Evolutionary conservation across 352 stramenopile species (phyloP), one percentile per base, ranked within the genome.

Genomic region (Pythium rhizo-oryzae): DNA sequence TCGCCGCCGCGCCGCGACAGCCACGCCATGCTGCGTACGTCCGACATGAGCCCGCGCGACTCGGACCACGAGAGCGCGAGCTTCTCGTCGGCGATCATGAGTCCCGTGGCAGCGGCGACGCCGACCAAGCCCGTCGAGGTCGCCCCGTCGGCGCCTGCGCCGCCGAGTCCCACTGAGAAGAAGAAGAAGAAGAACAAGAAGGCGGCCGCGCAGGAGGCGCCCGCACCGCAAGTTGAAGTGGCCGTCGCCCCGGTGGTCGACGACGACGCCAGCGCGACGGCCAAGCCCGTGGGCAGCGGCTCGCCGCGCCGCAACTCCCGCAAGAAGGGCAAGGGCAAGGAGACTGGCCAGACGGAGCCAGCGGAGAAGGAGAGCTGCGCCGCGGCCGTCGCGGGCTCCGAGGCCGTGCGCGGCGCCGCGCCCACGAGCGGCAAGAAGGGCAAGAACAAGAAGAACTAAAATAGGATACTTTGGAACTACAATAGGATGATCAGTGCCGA

Each of bases 21-120:
- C 18, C 8, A 16, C 8, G 41, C 41, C 15, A 47, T 47, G 41
- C 59, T 52, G 35, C 66, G 66, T 8, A 72, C 66, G 46, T 72
- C 66, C 8, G 66, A 72, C 47, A 72, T 69, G 60, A 73, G 67
- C 41, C 59, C 60, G 1, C 60, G 67, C 2, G 67, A 73, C 61
- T 73, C 67, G n/a, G 67, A 73, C 51, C 58, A 62, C 53, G 69
- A 39, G 23, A 69, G 60, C 16, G 59, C 67, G 13, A 73, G 67
- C 60, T 69, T 60, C 46, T 73, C 67, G 30, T 69, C 67, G 24
- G 60, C 67, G 2, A 46, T 69, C 21, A 69, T 69, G 60, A 73
- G 67, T 47, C 59, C 67, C 12, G n/a, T 62, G 7, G 60, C 60
- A 4, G 35, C 55, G 15, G 25, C 33, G 43, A n/a, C 57, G 1